phyloP scores from a whole-genome alignment of 1,139 yeast genomes.

The Scheffersomyces quercinus region DNA sequence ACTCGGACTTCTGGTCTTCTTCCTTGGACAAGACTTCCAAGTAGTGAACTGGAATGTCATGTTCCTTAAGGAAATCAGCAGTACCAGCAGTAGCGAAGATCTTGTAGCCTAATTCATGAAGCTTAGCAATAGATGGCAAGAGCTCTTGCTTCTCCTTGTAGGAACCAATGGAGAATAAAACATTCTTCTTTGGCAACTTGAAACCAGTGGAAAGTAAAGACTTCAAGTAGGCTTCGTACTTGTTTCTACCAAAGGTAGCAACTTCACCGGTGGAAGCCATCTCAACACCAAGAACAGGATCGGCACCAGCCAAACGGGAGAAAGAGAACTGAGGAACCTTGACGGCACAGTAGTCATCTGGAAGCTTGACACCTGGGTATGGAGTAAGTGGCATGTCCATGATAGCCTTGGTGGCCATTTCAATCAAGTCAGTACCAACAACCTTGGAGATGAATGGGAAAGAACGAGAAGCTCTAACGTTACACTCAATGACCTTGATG shows the following conservation, averaged over 20 bases:
- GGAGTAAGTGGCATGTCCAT: slow-evolving; percentile 86
- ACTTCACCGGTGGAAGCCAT: slow-evolving; percentile 99
- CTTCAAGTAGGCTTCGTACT: slow-evolving; percentile 95
- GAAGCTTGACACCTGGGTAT: slow-evolving; percentile 85
- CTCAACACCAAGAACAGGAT: slow-evolving; percentile 97
- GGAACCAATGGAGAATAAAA: slow-evolving; percentile 94
- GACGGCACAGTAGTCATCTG: slow-evolving; percentile 93
- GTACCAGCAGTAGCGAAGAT: slow-evolving; percentile 99
- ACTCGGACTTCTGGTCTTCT: slow-evolving; percentile 86
- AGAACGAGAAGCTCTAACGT: slow-evolving; percentile 96
- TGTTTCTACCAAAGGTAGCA: slow-evolving; percentile 94
- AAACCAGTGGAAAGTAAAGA: slow-evolving; percentile 94
- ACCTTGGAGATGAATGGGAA: slow-evolving; percentile 99
- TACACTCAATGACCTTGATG: slow-evolving; percentile 97
- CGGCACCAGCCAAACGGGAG: slow-evolving; percentile 97
- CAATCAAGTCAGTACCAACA: slow-evolving; percentile 94
- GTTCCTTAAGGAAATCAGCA: slow-evolving; percentile 96
- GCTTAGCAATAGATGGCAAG: slow-evolving; percentile 80
- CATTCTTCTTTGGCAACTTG: slow-evolving; percentile 92
- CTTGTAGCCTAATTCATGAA: slow-evolving; percentile 82
- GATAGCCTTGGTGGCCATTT: slow-evolving; percentile 96
- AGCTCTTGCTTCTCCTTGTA: slow-evolving; percentile 94
- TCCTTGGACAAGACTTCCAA: slow-evolving; percentile 79
- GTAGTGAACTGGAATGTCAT: slow-evolving; percentile 90
- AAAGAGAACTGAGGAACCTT: slow-evolving; percentile 98